These are phyloP conservation scores for Trichoderma atroviride DNA, from an alignment of 2,329 filamentous ascomycete genomes.

Conservation along the genomic window DNA sequence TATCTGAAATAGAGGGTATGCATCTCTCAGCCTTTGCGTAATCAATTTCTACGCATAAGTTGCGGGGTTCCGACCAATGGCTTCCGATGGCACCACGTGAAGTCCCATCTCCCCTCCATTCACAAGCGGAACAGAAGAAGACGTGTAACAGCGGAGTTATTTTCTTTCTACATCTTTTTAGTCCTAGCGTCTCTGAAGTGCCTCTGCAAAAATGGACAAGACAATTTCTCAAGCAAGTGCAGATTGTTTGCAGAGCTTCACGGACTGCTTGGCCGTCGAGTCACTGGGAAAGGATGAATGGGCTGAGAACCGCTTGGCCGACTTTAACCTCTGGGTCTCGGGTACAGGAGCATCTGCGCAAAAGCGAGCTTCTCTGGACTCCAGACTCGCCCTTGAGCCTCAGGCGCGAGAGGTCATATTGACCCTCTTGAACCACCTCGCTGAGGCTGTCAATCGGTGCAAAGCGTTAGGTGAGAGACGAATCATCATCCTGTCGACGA, in stretches of 20 bases:
- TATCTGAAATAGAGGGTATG: not conserved
- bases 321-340: conserved; percentile 25
- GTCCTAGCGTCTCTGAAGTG: not conserved
- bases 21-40: not conserved
- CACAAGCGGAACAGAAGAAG: not conserved
- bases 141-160: not conserved
- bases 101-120: not conserved
- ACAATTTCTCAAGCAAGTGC: conserved; percentile 2
- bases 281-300: conserved; percentile 21
- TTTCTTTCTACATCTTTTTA: too few relatives aligned
- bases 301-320: conserved; percentile 26
- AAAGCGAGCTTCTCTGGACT: conserved; percentile 15
- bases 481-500: not conserved
- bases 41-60: not conserved
- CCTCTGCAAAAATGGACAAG: not conserved
- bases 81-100: not conserved
- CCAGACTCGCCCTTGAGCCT: conserved; percentile 14
- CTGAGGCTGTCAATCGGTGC: conserved; percentile 13
- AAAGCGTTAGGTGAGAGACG: not conserved
- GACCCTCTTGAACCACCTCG: conserved; percentile 9
- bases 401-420: conserved; percentile 8
- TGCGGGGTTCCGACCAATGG: not conserved
- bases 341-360: conserved; percentile 21
- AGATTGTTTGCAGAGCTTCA: conserved; percentile 11
- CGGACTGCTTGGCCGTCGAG: conserved; percentile 16